Conservation (phyloP, 805 yeast species). For the Starmerella apis region DNA sequence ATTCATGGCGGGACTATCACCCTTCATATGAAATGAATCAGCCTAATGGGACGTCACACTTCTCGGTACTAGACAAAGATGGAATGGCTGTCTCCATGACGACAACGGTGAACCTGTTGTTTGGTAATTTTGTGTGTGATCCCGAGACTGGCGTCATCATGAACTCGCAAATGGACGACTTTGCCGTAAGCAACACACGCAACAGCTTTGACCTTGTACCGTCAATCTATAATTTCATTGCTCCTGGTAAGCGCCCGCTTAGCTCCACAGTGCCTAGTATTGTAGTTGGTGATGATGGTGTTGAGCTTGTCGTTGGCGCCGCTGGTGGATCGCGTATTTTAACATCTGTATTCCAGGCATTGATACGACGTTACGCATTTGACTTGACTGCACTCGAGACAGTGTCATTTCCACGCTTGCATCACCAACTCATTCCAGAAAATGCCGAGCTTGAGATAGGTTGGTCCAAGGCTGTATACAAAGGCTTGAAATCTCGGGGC, state of each 20-base stretch:
- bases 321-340: slow-evolving; percentile 89
- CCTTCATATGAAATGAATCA: slow-evolving; percentile 69
- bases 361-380: slow-evolving; percentile 54
- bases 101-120: slow-evolving; percentile 72
- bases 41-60: slow-evolving; percentile 87
- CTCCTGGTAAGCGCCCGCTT: slow-evolving; percentile 70
- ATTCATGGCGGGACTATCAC: slow-evolving; percentile 56
- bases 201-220: slow-evolving; percentile 79
- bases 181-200: slow-evolving; percentile 55
- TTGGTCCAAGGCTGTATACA: slow-evolving; percentile 31
- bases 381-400: slow-evolving; percentile 52
- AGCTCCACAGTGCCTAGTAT: slow-evolving; percentile 76
- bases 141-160: slow-evolving; percentile 69
- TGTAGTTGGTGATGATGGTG: slow-evolving; percentile 34
- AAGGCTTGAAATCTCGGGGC: slow-evolving; percentile 38
- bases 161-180: slow-evolving; percentile 93
- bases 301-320: slow-evolving; percentile 68
- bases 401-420: slow-evolving; percentile 70
- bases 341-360: slow-evolving; percentile 72
- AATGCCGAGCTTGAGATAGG: slow-evolving; percentile 49
- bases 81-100: slow-evolving; percentile 80
- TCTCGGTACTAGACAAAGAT: slow-evolving; percentile 61
- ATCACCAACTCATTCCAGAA: slow-evolving; percentile 82
- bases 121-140: slow-evolving; percentile 79
- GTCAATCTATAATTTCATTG: slow-evolving; percentile 64